phyloP scores from a whole-genome alignment of 179 eudicot species.

The Actinidia polygama region DNA sequence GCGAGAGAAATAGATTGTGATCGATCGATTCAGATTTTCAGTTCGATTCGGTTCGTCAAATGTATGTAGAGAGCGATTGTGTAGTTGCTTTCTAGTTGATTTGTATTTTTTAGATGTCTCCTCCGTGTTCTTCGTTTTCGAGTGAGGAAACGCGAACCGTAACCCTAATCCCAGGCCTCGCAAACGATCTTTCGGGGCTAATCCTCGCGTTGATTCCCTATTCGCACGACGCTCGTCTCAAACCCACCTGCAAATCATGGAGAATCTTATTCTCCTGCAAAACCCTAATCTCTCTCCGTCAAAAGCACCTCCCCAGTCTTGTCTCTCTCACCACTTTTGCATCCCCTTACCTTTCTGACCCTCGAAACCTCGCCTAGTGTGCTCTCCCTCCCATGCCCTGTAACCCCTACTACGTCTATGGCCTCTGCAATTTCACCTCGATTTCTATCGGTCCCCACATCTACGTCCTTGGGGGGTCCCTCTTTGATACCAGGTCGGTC shows the following conservation, averaged over 20 bases:
- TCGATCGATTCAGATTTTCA: neutral
- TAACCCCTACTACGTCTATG: slow-evolving; percentile 78
- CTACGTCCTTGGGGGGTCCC: slow-evolving; percentile 81
- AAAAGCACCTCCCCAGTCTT: slow-evolving; percentile 20
- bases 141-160: slow-evolving; percentile 22
- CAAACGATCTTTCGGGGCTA: slow-evolving; percentile 62
- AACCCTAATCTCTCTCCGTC: slow-evolving; percentile 51
- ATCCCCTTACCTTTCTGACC: slow-evolving; percentile 72
- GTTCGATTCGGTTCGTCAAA: neutral
- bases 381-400: slow-evolving; percentile 82
- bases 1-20: neutral
- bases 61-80: neutral
- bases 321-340: slow-evolving; percentile 61
- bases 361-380: slow-evolving; percentile 59
- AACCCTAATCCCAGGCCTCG: slow-evolving; percentile 77
- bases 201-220: slow-evolving; percentile 68
- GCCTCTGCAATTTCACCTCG: slow-evolving; percentile 69
- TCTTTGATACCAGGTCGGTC: slow-evolving; percentile 76
- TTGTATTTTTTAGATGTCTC: slow-evolving; percentile 22
- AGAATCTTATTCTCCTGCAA: slow-evolving; percentile 56
- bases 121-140: slow-evolving; percentile 23
- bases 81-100: neutral
- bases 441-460: slow-evolving; percentile 49
- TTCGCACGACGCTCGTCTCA: slow-evolving; percentile 58
- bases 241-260: slow-evolving; percentile 77